These are phyloP conservation scores for Neocallimastix lanati DNA, from an alignment of 192 early-diverging fungal species.

Conservation along the genomic window DNA sequence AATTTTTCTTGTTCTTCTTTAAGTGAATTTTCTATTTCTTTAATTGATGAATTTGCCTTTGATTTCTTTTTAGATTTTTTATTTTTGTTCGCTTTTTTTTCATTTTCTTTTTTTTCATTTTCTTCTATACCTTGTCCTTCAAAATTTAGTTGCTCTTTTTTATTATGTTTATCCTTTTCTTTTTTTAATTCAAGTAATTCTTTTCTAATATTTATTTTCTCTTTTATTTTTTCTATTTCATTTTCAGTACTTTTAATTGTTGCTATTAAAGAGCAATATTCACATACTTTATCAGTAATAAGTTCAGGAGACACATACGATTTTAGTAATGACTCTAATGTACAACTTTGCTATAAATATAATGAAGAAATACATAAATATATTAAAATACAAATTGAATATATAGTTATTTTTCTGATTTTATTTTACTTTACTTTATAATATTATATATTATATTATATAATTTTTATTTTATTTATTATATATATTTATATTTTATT, in stretches of 20 bases:
- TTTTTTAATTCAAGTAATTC: background rate
- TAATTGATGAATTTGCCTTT: background rate
- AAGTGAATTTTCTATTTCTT: background rate
- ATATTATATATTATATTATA: too few species aligned
- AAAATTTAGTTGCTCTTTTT: background rate
- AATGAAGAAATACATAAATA: background rate
- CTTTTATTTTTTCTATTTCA: conserved; percentile 16
- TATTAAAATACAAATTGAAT: too few species aligned
- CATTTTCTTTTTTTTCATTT: background rate
- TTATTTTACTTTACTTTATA: too few species aligned
- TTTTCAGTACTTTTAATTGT: conserved; percentile 17
- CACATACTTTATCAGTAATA: conserved; percentile 46
- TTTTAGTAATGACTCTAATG: conserved; percentile 40
- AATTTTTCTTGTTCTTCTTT: background rate
- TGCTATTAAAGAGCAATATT: conserved; percentile 30
- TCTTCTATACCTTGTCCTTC: background rate
- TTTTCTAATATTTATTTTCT: background rate
- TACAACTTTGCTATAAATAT: conserved; percentile 16
- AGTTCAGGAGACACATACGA: conserved; percentile 45
- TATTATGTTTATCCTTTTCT: background rate
- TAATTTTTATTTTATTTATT: too few species aligned
- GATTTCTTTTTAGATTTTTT: background rate
- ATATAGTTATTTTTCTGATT: too few species aligned
- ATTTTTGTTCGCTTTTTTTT: background rate
- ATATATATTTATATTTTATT: too few species aligned